phyloP scores from a whole-genome alignment of 495 filamentous ascomycete genomes.

The Hypoxylon perforatum region DNA sequence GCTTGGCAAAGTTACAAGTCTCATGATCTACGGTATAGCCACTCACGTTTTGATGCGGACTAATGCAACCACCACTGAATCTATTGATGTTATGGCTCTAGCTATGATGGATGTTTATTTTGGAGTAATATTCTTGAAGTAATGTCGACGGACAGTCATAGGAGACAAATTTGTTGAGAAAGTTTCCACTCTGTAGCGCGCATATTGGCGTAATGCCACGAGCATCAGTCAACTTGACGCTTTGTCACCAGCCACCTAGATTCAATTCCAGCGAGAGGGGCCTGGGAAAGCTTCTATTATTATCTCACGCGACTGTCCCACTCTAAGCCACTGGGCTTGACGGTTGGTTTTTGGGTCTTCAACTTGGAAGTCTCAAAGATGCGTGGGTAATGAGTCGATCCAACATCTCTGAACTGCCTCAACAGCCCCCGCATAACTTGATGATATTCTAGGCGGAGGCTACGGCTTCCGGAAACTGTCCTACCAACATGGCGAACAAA shows the following conservation, averaged over 20 bases:
- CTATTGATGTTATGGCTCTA: constrained; percentile 3
- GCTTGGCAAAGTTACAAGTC: not conserved
- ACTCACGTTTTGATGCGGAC: not conserved
- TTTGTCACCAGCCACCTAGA: not conserved
- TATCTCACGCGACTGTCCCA: not conserved
- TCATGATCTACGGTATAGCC: constrained; percentile 19
- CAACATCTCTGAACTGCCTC: not conserved
- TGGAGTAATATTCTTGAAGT: not conserved
- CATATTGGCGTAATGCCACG: constrained; percentile 1
- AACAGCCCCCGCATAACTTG: no score
- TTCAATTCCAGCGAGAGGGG: constrained; percentile 4
- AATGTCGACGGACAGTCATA: not conserved
- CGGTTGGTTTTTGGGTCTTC: not conserved
- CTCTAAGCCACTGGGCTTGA: not conserved
- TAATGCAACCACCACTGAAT: constrained; percentile 21
- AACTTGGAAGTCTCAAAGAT: not conserved
- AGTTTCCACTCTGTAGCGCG: constrained; percentile 8
- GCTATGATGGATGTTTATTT: not conserved
- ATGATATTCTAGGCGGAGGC: not conserved
- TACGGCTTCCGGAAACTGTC: not conserved
- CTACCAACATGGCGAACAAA: constrained; percentile 2
- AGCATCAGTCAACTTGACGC: not conserved
- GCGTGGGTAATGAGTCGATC: no score
- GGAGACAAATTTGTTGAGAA: not conserved
- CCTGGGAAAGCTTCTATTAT: not conserved